Percentiles rank a stretch among this genome's conserved stretches.
These are phyloP conservation scores for Mucor racemosus DNA, from an alignment of 371 early-diverging fungal species.

Conservation along the genomic window DNA sequence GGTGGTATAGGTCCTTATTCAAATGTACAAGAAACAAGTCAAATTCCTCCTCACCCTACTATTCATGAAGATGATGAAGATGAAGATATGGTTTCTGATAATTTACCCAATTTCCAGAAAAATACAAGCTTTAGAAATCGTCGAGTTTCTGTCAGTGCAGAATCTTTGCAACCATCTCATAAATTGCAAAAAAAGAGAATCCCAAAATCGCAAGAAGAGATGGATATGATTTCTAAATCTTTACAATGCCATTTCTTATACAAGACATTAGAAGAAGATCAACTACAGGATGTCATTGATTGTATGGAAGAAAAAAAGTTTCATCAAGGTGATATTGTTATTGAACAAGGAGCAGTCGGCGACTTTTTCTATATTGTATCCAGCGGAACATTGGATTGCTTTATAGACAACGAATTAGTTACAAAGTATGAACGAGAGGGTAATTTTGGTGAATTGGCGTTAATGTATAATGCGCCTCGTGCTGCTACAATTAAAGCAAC, in stretches of 20 bases:
- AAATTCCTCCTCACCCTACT: not conserved
- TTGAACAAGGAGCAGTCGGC: slow-evolving; percentile 94
- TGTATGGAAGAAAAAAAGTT: slow-evolving; percentile 87
- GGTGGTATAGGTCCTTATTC: not conserved
- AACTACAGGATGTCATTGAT: slow-evolving; percentile 19
- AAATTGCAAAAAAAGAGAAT: slow-evolving; percentile 76
- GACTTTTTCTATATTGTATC: slow-evolving; percentile 97
- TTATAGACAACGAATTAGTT: slow-evolving; percentile 75
- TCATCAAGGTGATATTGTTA: slow-evolving; percentile 73
- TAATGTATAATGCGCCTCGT: slow-evolving; percentile 96
- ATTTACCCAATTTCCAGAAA: slow-evolving; percentile 12
- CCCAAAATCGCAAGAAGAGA: slow-evolving; percentile 82
- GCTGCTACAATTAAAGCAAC: slow-evolving; percentile 93
- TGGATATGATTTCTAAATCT: slow-evolving; percentile 55
- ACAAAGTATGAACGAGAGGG: slow-evolving; percentile 79
- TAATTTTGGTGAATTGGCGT: slow-evolving; percentile 96
- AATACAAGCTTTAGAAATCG: slow-evolving; percentile 59
- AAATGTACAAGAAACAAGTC: not conserved
- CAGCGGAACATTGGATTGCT: slow-evolving; percentile 88
- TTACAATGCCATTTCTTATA: slow-evolving; percentile 87
- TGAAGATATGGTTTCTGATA: slow-evolving; percentile 27
- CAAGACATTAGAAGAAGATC: slow-evolving; percentile 74
- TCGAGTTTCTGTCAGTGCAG: slow-evolving; percentile 92
- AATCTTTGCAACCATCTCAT: slow-evolving; percentile 87
- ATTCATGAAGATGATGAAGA: slow-evolving; percentile 19